Evolutionary conservation across 2,329 filamentous ascomycete genomes (phyloP), one percentile per base, ranked within the genome.

Genomic region (Scolecobasidium constrictum): DNA sequence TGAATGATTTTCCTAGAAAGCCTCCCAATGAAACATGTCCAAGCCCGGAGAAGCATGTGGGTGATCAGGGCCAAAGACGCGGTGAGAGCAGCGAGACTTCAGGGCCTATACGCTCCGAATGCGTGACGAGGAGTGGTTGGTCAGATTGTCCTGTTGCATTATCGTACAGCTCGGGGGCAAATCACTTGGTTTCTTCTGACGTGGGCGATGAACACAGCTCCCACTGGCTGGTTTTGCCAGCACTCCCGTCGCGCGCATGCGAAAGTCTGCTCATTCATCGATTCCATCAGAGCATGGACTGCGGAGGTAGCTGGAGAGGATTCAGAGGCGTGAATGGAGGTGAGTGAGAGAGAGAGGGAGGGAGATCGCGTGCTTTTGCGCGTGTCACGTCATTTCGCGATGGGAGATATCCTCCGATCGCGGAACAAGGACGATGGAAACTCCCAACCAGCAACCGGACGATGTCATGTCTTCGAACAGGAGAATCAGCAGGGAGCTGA

Each of bases 281-380:
- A 31, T n/a, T 18, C 15, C 18, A 22, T 7, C 18, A 13, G 5
- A 26, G 6, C 4, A 41, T 41, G 38, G 38, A 31, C 11, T 41
- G 38, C 17, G 38, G 33, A 31, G 38, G 37, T 21, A 39, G 17
- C 23, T 41, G 38, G 38, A 34, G 21, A 19, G 38, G 38, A 7
- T 41, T 41, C 26, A 15, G 17, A 21, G 23, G 38, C 1, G 16
- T 21, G 17, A 28, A 34, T 11, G 26, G 23, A n/a, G 26, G 38
- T 41, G 19, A 41, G 38, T 34, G 18, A 18, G n/a, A 16, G 9
- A 12, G 23, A 20, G 3, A 12, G 12, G 18, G 16, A 3, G 4
- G 26, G 11, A 12, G 15, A 41, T 41, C n/a, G 26, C 26, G 26
- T 31, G 26, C 26, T 31, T 31, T 7, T 9, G 9, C 26, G 26